Percentiles rank a stretch among this genome's conserved stretches.
Evolutionary conservation across 129 eudicot species (phyloP).

Genomic region (Heracleum sosnowskyi): DNA sequence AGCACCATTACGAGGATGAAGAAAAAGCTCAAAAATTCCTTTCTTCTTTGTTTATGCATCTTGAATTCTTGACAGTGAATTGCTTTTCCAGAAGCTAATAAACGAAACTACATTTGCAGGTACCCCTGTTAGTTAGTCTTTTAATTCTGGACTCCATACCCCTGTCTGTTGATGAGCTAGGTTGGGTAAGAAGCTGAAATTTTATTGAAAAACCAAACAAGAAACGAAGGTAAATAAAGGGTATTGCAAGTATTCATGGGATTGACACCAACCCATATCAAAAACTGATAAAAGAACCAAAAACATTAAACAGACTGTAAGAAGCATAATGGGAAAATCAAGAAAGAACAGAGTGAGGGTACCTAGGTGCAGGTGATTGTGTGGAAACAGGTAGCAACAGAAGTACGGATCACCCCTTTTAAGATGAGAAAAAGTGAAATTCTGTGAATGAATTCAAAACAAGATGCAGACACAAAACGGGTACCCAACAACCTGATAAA

Average conservation of each 20-base stretch:
- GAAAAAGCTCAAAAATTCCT: slow-evolving; percentile 7
- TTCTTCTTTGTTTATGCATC: slow-evolving; percentile 22
- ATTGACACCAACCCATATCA: slow-evolving; percentile 7
- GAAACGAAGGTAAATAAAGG: not conserved
- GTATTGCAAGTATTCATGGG: not conserved
- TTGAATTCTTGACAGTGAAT: slow-evolving; percentile 2
- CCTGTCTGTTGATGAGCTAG: slow-evolving; percentile 25
- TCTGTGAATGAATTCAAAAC: not conserved
- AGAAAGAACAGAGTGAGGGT: not conserved
- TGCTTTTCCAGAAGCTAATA: not conserved
- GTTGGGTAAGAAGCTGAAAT: slow-evolving; percentile 7
- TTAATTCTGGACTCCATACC: slow-evolving; percentile 12
- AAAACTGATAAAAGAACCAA: not conserved
- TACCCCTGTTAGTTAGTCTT: not conserved
- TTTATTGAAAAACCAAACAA: not conserved
- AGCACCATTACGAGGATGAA: slow-evolving; percentile 25
- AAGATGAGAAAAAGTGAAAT: slow-evolving; percentile 18
- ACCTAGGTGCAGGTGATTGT: slow-evolving; percentile 12
- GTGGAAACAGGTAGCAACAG: slow-evolving; percentile 7
- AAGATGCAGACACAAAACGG: not conserved
- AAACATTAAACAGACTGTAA: not conserved
- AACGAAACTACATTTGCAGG: slow-evolving; percentile 25
- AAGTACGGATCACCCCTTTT: slow-evolving; percentile 9
- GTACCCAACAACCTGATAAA: not conserved
- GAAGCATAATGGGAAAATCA: not conserved